Conservation (phyloP, 2,329 filamentous ascomycete genomes). For the Trichoderma sp. region DNA sequence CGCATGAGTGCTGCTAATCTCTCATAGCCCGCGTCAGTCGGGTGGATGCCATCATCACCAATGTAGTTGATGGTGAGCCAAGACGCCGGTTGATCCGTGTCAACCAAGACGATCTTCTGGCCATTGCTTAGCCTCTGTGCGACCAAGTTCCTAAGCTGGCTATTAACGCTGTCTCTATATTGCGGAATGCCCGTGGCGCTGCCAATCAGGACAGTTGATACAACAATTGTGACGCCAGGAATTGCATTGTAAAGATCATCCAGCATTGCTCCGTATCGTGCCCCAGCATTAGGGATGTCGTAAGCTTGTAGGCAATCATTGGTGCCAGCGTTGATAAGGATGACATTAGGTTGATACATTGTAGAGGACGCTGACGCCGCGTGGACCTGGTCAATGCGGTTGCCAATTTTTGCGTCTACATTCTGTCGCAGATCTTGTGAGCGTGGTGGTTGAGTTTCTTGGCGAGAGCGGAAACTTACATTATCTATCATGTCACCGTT, state of each 20-base stretch:
- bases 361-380: background rate
- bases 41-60: background rate
- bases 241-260: no score
- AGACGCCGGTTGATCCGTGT: background rate
- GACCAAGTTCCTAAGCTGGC: background rate
- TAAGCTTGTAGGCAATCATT: background rate
- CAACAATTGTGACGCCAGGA: background rate
- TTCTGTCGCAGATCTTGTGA: background rate
- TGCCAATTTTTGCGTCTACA: no score
- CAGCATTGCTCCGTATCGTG: background rate
- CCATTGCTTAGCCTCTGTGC: background rate
- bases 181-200: background rate
- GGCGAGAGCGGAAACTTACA: no score
- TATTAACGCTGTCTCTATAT: background rate
- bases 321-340: background rate
- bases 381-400: background rate
- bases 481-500: background rate
- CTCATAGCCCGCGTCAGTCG: background rate
- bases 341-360: background rate
- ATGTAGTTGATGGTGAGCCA: background rate
- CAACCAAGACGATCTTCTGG: background rate
- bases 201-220: background rate
- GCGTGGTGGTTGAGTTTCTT: background rate
- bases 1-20: background rate
- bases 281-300: background rate